Percentiles rank a stretch among this genome's conserved stretches.
Conservation (phyloP, 1,284 basidiomycete genomes). For the Grifola frondosa region DNA sequence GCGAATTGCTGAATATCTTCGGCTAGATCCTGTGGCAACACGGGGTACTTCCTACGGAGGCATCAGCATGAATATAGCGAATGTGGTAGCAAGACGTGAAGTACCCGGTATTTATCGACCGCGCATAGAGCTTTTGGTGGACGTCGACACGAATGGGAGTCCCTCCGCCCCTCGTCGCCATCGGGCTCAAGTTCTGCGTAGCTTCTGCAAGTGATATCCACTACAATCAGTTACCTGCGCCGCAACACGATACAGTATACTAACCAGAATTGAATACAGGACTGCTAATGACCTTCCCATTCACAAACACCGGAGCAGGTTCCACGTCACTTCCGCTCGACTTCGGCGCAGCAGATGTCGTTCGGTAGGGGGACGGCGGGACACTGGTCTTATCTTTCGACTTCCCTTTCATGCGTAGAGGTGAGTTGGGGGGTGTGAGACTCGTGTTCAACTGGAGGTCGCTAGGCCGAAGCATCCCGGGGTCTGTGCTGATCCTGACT, state of each 20-base stretch:
- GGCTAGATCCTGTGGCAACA: constrained; percentile 74
- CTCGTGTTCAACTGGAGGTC: constrained; percentile 12
- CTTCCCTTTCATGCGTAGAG: constrained; percentile 17
- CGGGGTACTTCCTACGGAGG: constrained; percentile 55
- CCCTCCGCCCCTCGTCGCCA: constrained; percentile 59
- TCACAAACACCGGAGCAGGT: constrained; percentile 16
- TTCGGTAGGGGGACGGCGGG: constrained; percentile 19
- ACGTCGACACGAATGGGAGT: constrained; percentile 64
- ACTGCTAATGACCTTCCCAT: constrained; percentile 62
- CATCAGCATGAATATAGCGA: background rate
- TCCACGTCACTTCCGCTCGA: constrained; percentile 19
- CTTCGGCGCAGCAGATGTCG: constrained; percentile 16
- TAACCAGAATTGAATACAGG: constrained; percentile 67
- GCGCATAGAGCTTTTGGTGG: constrained; percentile 48
- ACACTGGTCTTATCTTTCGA: constrained; percentile 16
- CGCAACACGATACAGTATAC: constrained; percentile 13
- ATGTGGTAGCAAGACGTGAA: background rate
- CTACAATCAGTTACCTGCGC: background rate
- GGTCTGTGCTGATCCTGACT: constrained; percentile 22
- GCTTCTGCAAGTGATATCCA: constrained; percentile 46
- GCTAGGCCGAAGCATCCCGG: constrained; percentile 8
- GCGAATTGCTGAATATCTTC: constrained; percentile 84
- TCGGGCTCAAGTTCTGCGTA: constrained; percentile 70
- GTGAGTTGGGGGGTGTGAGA: constrained; percentile 17
- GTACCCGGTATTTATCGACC: constrained; percentile 43